A percentile compares a stretch with the other conserved stretches of the same genome.
phyloP scores from a whole-genome alignment of 2,329 filamentous ascomycete species.

The Aspergillus transmontanensis region DNA sequence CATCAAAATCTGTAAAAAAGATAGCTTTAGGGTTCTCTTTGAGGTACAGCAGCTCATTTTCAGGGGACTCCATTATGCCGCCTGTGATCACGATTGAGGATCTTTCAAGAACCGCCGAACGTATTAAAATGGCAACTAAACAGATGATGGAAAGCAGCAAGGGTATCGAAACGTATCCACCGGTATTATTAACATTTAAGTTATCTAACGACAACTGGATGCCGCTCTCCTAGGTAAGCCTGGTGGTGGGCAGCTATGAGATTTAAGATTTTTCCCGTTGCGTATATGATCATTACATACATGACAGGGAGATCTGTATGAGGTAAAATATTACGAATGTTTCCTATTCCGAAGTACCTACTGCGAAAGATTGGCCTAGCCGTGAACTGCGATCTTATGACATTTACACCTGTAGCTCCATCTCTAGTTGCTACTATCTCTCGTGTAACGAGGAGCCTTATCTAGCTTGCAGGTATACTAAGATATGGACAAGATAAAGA shows the following conservation, averaged over 20 bases:
- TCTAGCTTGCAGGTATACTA: neutral
- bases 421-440: neutral
- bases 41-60: neutral
- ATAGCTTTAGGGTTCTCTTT: neutral
- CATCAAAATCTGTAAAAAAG: slow-evolving; percentile 11
- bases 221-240: neutral
- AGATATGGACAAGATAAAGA: neutral
- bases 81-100: neutral
- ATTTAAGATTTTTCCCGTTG: neutral
- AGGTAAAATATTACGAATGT: neutral
- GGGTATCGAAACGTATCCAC: too few species aligned
- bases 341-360: neutral
- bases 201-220: neutral
- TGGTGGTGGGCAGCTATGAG: neutral
- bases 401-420: neutral
- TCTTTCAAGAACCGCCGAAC: too few species aligned
- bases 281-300: neutral
- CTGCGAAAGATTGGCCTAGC: neutral
- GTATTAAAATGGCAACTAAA: too few species aligned
- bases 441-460: neutral
- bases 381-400: too few species aligned
- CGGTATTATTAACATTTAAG: too few species aligned
- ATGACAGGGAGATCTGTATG: neutral
- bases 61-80: neutral
- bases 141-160: too few species aligned